Base-by-base conservation (phyloP, 495 filamentous ascomycete genomes). In the Trypethelium eluteriae region DNA sequence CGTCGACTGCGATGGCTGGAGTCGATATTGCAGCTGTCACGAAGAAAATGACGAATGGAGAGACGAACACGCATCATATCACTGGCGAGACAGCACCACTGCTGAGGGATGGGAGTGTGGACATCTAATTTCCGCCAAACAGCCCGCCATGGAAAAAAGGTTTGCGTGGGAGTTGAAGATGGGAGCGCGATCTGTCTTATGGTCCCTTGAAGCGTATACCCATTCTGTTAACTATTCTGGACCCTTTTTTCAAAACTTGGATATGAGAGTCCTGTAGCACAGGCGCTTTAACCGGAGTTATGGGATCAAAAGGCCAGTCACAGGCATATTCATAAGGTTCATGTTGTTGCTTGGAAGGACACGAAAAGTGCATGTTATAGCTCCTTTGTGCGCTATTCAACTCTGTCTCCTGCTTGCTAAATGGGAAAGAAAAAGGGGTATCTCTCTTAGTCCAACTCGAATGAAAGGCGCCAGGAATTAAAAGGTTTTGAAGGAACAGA, bases 1-100 rank as follows among this genome's bases (percentile, higher is more conserved):
- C 80, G 2, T 89, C 88, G 1, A 63, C 88, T 0, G 77, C 84
- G 38, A 79, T 92, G 63, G 87, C 86, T 4, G 75, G 53, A 18
- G 2, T 35, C 32, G 53, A 59, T 59, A 36, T 59, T 36, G 53
- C 53, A 32, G 53, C 53, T 3, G 53, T 7, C 11, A 32, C 53
- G 53, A 59, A 59, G 53, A 59, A 34, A 32, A 6, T 59, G 32
- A 18, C 53, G 32, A 59, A 59, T 36, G 53, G 53, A 32, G 11
- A 59, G 11, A 3, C 18, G 32, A 59, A 18, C 7, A 59, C 25
- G 53, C 44, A 44, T 64, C 44, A 44, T 64, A 73, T 72, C 57
- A 75, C 78, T 62, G 66, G 74, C 3, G 80, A 82, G 69, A 71
- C 81, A 39, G 78, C 79, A 7, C 80, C 80, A 35, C 64, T 82